Evolutionary conservation across 257 asterid genomes (phyloP).

Genomic region (Salvia rosmarinus): DNA sequence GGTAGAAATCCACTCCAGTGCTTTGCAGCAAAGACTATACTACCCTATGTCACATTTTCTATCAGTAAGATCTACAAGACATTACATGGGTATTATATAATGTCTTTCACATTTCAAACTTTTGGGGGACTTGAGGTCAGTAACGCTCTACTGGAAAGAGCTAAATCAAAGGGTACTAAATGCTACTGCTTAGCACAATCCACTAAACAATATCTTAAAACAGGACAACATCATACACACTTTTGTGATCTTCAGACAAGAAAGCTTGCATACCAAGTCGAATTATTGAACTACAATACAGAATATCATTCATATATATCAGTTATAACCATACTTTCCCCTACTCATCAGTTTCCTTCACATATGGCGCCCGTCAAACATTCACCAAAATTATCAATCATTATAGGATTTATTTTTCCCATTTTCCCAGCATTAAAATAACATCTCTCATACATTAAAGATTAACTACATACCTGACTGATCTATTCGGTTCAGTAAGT

Average conservation of each 20-base stretch:
- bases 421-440: neutral
- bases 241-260: neutral
- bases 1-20: neutral
- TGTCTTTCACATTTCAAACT: too few species aligned
- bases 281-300: neutral
- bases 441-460: slow-evolving; percentile 9
- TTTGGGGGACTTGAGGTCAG: neutral
- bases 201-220: neutral
- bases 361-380: neutral
- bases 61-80: neutral
- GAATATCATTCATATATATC: too few species aligned
- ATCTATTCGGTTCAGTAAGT: slow-evolving; percentile 71
- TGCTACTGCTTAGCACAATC: slow-evolving; percentile 4
- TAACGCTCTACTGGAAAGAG: neutral
- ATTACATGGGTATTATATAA: neutral
- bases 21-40: too few species aligned
- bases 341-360: slow-evolving; percentile 2
- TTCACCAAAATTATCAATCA: neutral
- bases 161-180: neutral
- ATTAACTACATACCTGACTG: slow-evolving; percentile 45
- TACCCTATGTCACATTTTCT: neutral
- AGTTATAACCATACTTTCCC: neutral
- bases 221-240: slow-evolving; percentile 17
- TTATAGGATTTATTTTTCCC: neutral
- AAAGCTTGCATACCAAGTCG: neutral